These are phyloP conservation scores for Trifolium pratense DNA, from an alignment of 306 rosid genomes.

Conservation along the genomic window DNA sequence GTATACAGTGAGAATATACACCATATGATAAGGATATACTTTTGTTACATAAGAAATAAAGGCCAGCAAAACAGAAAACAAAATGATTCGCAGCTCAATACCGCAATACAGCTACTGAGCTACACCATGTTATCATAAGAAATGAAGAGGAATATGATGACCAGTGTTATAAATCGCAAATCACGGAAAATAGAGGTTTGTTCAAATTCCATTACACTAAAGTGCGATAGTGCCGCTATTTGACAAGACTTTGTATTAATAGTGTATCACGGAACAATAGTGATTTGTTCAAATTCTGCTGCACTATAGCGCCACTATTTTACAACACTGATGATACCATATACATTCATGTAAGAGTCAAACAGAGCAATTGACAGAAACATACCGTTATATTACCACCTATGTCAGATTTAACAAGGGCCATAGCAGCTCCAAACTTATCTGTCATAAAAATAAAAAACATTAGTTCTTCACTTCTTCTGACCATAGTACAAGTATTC, in stretches of 20 bases:
- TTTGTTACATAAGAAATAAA: background rate
- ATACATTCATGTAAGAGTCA: constrained; percentile 4
- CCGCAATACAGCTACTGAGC: background rate
- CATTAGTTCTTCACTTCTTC: constrained; percentile 24
- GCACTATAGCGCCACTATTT: background rate
- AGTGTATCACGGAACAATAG: background rate
- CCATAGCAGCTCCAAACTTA: constrained; percentile 96
- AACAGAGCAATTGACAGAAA: background rate
- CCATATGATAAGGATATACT: constrained; percentile 29
- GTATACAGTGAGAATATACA: constrained; percentile 32
- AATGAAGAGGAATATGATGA: background rate
- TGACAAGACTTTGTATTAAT: background rate
- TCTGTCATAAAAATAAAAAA: constrained; percentile 57
- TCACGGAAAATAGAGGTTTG: too few species aligned
- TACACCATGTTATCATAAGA: constrained; percentile 5
- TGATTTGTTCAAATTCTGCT: background rate
- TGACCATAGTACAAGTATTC: background rate
- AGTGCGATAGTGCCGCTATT: background rate
- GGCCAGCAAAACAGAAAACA: background rate
- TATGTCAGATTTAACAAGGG: constrained; percentile 78
- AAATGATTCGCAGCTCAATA: background rate
- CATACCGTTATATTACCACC: constrained; percentile 89
- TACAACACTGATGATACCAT: background rate
- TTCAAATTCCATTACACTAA: background rate
- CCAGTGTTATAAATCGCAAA: too few species aligned